phyloP scores from a whole-genome alignment of 2,329 filamentous ascomycete genomes.

The Cercospora sesami region DNA sequence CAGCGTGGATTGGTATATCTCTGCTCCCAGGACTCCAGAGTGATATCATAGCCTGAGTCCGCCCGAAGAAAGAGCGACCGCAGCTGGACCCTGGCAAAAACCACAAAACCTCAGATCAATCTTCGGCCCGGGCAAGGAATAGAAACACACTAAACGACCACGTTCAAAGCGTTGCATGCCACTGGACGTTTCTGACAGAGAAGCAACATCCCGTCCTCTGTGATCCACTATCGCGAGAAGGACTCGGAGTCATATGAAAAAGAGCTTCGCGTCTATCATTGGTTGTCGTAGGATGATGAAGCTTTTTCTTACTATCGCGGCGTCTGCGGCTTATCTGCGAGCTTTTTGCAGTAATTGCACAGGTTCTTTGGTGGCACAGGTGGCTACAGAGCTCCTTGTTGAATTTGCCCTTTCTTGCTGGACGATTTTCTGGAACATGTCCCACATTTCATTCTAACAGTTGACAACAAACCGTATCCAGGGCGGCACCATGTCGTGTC shows the following conservation, averaged over 20 bases:
- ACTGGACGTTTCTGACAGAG: constrained; percentile 21
- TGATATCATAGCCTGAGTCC: constrained; percentile 13
- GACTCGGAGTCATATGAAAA: not conserved
- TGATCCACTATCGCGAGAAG: constrained; percentile 17
- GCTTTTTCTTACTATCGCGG: constrained; percentile 5
- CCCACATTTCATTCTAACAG: constrained; percentile 10
- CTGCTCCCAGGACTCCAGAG: not conserved
- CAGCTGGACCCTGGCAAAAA: constrained; percentile 10
- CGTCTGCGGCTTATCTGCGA: not conserved
- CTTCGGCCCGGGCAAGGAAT: constrained; percentile 13
- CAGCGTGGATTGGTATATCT: not conserved
- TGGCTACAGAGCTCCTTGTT: not conserved
- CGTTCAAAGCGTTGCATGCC: constrained; percentile 5
- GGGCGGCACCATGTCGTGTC: constrained; percentile 20
- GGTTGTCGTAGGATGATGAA: not conserved
- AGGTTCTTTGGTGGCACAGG: not conserved
- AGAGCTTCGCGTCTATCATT: not conserved
- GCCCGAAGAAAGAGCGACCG: constrained; percentile 15
- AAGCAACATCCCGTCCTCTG: constrained; percentile 9
- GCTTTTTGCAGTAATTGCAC: constrained; percentile 6
- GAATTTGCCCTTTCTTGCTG: not conserved
- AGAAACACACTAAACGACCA: constrained; percentile 3
- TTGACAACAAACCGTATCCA: not conserved
- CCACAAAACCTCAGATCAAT: constrained; percentile 9
- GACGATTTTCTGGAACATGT: constrained; percentile 4